Conservation (phyloP, 1,284 basidiomycete species). For the Pseudozyma tsukubaensis region DNA sequence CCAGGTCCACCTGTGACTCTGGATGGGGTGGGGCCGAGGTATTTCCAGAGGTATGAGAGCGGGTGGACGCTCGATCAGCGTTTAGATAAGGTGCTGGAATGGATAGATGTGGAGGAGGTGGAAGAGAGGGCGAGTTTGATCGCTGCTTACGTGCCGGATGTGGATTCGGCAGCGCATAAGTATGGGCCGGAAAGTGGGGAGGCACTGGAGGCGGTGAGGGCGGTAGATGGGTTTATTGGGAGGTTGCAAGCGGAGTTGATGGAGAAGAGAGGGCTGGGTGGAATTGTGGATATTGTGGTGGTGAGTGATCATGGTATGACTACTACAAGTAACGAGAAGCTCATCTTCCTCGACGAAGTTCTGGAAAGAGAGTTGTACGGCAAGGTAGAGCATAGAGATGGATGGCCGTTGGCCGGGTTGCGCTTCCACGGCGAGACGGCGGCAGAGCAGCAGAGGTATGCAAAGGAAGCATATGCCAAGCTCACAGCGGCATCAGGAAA, state of each 20-base stretch:
- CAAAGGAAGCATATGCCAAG: neutral
- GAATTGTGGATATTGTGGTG: constrained; percentile 87
- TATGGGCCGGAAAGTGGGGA: constrained; percentile 75
- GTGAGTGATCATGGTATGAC: constrained; percentile 95
- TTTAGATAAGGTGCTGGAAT: constrained; percentile 24
- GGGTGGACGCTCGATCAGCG: constrained; percentile 40
- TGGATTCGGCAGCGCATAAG: constrained; percentile 75
- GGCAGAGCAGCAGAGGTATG: neutral
- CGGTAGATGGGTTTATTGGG: constrained; percentile 81
- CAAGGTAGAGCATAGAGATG: constrained; percentile 78
- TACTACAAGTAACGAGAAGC: constrained; percentile 79
- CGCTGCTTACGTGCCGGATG: constrained; percentile 74
- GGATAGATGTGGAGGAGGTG: constrained; percentile 41
- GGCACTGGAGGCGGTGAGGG: constrained; percentile 73
- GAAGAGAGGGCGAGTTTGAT: constrained; percentile 44
- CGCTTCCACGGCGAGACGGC: constrained; percentile 17
- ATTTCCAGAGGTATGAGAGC: constrained; percentile 52
- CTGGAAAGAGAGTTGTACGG: constrained; percentile 77
- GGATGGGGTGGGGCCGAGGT: constrained; percentile 14
- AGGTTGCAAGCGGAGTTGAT: constrained; percentile 75
- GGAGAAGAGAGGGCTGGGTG: constrained; percentile 78
- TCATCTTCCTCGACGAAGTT: constrained; percentile 84
- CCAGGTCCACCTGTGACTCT: constrained; percentile 54
- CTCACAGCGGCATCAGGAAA: neutral
- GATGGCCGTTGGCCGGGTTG: constrained; percentile 70